Evolutionary conservation across 371 early-diverging fungal species (phyloP).

Genomic region (Mortierella sp.): DNA sequence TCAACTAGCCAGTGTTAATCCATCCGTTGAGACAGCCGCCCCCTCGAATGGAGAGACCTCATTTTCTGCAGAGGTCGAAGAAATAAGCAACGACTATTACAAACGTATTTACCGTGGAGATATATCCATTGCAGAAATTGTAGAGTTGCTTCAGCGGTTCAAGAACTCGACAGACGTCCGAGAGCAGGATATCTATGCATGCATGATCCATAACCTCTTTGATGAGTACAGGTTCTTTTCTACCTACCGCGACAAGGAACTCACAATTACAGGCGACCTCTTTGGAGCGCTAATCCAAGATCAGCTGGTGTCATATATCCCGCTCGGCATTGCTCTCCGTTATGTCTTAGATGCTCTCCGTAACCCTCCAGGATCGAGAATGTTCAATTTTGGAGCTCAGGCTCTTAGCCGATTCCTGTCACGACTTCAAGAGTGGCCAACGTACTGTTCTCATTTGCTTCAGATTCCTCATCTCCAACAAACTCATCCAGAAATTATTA

Average conservation of each 20-base stretch:
- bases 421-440: slow-evolving; percentile 91
- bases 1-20: slow-evolving; percentile 58
- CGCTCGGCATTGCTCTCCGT: slow-evolving; percentile 83
- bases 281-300: slow-evolving; percentile 91
- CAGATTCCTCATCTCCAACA: slow-evolving; percentile 85
- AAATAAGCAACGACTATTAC: slow-evolving; percentile 81
- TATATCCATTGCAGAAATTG: slow-evolving; percentile 75
- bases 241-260: slow-evolving; percentile 93
- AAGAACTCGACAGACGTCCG: slow-evolving; percentile 73
- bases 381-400: slow-evolving; percentile 91
- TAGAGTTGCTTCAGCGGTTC: slow-evolving; percentile 76
- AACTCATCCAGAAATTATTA: slow-evolving; percentile 79
- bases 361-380: slow-evolving; percentile 80
- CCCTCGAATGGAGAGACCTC: slow-evolving; percentile 42
- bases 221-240: slow-evolving; percentile 96
- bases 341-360: slow-evolving; percentile 88
- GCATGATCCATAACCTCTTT: slow-evolving; percentile 88
- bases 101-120: slow-evolving; percentile 84
- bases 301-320: slow-evolving; percentile 78
- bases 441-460: slow-evolving; percentile 82
- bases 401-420: slow-evolving; percentile 87
- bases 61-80: slow-evolving; percentile 74
- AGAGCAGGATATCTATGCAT: slow-evolving; percentile 82
- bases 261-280: slow-evolving; percentile 87
- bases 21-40: slow-evolving; percentile 38